Base-by-base conservation (phyloP, 257 asterid species). In the Phtheirospermum japonicum region DNA sequence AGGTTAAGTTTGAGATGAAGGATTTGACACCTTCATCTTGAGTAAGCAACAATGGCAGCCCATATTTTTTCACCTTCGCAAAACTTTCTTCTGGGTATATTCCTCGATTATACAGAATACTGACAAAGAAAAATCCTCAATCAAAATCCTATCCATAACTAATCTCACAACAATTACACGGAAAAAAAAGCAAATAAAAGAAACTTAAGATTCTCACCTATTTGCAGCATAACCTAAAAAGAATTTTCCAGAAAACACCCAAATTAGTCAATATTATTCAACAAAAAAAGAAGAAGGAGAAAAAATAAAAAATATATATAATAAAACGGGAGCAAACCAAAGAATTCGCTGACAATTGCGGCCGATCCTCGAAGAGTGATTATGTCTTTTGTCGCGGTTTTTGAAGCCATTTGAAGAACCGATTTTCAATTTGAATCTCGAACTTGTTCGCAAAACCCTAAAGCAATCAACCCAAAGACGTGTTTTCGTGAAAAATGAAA, bases 331-430 rank as follows among this genome's bases (percentile, higher is more conserved):
- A 30, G 54, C 69, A 13, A 78, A 89, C 97, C 98, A 36, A 90
- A 90, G 80, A 88, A 90, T 76, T 90, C 98, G 26, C 92, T 73
- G 69, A 90, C 92, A 28, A 88, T 88, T 14, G 96, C 96, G 61
- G 98, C 84, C 5, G 98, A 90, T 59, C 96, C 98, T 33, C 86
- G 93, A n/a, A 90, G 89, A 3, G 98, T 90, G 77, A 88, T 90
- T 63, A 88, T 80, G 75, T 90, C 96, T 48, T 90, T 90, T 13
- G 92, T 77, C 28, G 85, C 88, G 28, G 85, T 67, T 82, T 72
- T 85, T 23, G 94, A 86, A 74, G 95, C 90, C 97, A 90, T 88
- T 50, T 50, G 13, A 50, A 4, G 32, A 50, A 50, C 7, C 31
- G 30, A 49, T 18, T 49, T 19, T 49, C 4, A 18, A 7, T 49